Evolutionary conservation across 1,284 basidiomycete species (phyloP), one percentile per base, ranked within the genome.

Genomic region (Amylostereum chailletii): DNA sequence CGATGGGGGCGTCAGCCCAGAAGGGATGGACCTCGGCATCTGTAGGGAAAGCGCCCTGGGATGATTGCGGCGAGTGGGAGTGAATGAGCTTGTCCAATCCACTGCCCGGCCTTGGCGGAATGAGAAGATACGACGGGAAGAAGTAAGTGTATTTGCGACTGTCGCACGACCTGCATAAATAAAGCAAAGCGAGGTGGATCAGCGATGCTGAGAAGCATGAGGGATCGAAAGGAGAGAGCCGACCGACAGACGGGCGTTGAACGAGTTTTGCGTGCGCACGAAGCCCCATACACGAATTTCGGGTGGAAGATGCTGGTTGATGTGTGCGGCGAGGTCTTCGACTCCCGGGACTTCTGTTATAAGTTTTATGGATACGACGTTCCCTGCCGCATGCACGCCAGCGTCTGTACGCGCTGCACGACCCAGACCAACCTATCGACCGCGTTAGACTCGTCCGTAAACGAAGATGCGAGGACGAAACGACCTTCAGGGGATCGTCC

Each of bases 141-240:
- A 92, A 90, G 66, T 99, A 99, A 44, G 95, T 95, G 71, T 99
- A 99, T 68, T 92, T 90, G 52, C 95, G 79, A 56, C 92, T 94
- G 65, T 97, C 94, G 67, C 93, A 95, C 1, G 81, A 74, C 48
- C 90, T 93, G 60, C 44, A 44, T 39, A 33, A 39, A 42, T 19
- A 19, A 19, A 19, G 19, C 19, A 19, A 19, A 19, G 19, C 19
- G 19, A 19, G 19, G 19, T 19, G 19, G 19, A 19, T 19, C 19
- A 19, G 19, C 19, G 19, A 19, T 19, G 19, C 19, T 19, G 19
- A 19, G 19, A 19, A 19, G 19, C 19, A 19, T 19, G 19, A 19
- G 19, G 19, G 19, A 19, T 19, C 19, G 19, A 19, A 19, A 19
- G 19, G 19, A 19, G 19, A 19, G 19, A 19, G 19, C 19, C 19